phyloP scores from a whole-genome alignment of 768 basidiomycete genomes.

The Rhodotorula toruloides region DNA sequence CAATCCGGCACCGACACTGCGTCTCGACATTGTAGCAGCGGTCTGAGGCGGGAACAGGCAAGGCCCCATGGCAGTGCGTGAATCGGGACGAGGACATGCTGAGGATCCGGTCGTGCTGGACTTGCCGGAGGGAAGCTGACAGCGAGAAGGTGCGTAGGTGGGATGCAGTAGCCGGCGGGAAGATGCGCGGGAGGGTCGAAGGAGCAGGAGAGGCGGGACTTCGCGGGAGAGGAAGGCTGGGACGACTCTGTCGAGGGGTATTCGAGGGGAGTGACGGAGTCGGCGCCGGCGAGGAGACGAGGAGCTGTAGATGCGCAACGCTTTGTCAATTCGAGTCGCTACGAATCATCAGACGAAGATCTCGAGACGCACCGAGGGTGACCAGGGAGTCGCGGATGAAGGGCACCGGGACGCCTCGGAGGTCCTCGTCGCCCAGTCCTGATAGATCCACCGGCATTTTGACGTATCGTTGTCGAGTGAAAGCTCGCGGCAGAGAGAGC shows the following conservation, averaged over 20 bases:
- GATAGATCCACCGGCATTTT: too few species aligned
- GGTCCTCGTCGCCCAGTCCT: too few species aligned
- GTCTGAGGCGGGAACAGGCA: neutral
- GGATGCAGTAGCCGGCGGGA: neutral
- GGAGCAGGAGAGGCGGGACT: neutral
- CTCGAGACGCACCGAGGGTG: too few species aligned
- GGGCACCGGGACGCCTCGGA: too few species aligned
- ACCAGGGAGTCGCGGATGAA: too few species aligned
- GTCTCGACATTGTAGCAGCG: neutral
- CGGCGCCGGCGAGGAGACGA: constrained; percentile 10
- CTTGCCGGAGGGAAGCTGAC: neutral
- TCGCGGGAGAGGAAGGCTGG: neutral
- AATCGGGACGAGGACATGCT: constrained; percentile 7
- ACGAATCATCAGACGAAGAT: too few species aligned
- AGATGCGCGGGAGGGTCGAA: neutral
- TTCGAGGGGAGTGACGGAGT: constrained; percentile 3
- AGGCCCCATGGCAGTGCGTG: constrained; percentile 8
- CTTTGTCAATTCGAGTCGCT: too few species aligned
- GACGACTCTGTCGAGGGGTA: neutral
- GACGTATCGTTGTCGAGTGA: too few species aligned
- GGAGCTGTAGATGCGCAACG: constrained; percentile 23
- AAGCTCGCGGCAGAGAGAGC: too few species aligned
- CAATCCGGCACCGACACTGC: neutral
- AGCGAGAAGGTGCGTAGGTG: constrained; percentile 22
- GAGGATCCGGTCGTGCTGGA: too few species aligned